Evolutionary conservation across 106 monocot species (phyloP).

Genomic region (Hemerocallis citrina): DNA sequence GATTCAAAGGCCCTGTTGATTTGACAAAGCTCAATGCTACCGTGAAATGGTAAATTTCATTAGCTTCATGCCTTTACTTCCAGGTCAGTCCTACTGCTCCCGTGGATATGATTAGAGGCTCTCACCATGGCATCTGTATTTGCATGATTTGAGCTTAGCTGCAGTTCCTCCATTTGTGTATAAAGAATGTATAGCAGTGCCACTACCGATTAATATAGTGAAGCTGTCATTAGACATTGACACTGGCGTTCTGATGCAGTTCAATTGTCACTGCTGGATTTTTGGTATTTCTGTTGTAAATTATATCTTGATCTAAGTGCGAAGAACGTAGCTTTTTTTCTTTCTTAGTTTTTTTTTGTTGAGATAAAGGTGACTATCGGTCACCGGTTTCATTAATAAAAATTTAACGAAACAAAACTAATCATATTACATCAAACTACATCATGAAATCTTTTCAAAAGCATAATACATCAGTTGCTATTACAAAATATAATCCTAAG

Average conservation of each 20-base stretch:
- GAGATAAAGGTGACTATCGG: no score
- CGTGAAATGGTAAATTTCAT: not conserved
- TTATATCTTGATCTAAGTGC: not conserved
- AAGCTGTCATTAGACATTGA: not conserved
- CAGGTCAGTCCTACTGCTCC: not conserved
- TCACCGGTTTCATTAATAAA: no score
- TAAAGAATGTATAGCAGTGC: no score
- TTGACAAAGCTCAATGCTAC: not conserved
- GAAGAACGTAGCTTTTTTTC: not conserved
- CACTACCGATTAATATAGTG: not conserved
- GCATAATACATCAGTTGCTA: no score
- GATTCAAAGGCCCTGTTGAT: not conserved
- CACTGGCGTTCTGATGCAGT: no score
- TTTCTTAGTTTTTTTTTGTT: no score
- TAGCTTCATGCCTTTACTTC: not conserved
- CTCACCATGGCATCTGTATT: not conserved
- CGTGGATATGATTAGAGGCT: not conserved
- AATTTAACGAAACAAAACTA: no score
- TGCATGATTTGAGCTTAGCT: not conserved
- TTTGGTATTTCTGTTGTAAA: slow-evolving; percentile 1
- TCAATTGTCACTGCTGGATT: not conserved
- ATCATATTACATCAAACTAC: no score
- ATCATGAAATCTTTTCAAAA: no score
- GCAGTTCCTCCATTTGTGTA: not conserved
- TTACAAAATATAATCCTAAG: no score